A percentile compares a stretch with the other conserved stretches of the same genome.
Conservation (phyloP, 202 grass and related monocot genomes). For the Zizania palustris region DNA sequence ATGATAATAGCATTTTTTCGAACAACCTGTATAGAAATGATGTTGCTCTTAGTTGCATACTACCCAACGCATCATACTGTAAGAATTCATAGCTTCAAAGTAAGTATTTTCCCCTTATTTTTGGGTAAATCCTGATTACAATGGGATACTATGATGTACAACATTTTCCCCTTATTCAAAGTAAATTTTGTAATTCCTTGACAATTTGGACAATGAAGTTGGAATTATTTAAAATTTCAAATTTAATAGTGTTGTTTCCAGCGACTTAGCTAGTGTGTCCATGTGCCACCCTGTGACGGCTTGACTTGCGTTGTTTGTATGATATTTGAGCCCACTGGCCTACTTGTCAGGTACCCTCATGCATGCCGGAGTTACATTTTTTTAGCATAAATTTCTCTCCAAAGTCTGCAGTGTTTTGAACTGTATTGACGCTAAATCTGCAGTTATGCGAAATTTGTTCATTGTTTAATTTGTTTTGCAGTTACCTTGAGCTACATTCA, state of each 20-base stretch:
- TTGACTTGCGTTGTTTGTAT: no score
- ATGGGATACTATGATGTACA: slow-evolving; percentile 14
- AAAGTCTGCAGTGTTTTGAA: not conserved
- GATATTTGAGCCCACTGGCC: not conserved
- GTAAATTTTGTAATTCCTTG: not conserved
- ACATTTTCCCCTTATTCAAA: slow-evolving; percentile 9
- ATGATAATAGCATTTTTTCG: slow-evolving; percentile 20
- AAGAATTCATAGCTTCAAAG: slow-evolving; percentile 2
- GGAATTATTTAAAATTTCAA: not conserved
- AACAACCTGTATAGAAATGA: slow-evolving; percentile 31
- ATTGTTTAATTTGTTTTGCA: slow-evolving; percentile 19
- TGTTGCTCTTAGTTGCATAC: slow-evolving; percentile 11
- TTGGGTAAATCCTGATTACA: slow-evolving; percentile 6
- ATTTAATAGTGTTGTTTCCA: not conserved
- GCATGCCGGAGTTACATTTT: not conserved
- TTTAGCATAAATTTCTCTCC: not conserved
- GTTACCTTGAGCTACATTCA: slow-evolving; percentile 20
- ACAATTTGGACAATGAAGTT: not conserved
- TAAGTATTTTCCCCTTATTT: not conserved
- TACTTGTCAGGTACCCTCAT: not conserved
- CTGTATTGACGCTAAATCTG: not conserved
- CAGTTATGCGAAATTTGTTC: not conserved
- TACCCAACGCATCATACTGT: slow-evolving; percentile 37
- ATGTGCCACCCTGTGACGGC: no score
- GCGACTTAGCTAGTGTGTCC: not conserved